Percentiles rank a stretch among this genome's conserved stretches.
Evolutionary conservation across 768 basidiomycete genomes (phyloP).

Genomic region (Suillus subluteus): DNA sequence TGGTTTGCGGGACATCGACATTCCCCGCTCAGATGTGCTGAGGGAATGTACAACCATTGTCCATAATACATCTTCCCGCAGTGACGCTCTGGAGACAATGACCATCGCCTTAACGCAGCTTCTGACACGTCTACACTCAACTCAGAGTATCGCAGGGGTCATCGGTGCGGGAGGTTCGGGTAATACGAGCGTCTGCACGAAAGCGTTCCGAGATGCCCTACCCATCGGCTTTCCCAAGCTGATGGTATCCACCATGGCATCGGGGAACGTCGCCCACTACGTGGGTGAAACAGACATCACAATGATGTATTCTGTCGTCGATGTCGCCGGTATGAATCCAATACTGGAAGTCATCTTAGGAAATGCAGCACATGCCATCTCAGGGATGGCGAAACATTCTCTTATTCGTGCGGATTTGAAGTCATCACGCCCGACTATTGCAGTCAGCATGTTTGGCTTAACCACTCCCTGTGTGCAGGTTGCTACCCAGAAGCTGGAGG

Average conservation of each 20-base stretch:
- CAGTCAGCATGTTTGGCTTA: constrained; percentile 34
- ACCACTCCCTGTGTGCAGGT: constrained; percentile 25
- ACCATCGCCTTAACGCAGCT: constrained; percentile 22
- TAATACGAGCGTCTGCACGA: constrained; percentile 28
- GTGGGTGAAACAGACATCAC: constrained; percentile 36
- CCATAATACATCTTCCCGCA: constrained; percentile 16
- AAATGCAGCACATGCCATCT: constrained; percentile 34
- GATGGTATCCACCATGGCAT: constrained; percentile 36
- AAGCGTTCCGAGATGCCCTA: constrained; percentile 26
- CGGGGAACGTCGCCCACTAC: constrained; percentile 28
- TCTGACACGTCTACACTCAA: constrained; percentile 19
- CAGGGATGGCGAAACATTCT: constrained; percentile 26
- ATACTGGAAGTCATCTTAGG: constrained; percentile 25
- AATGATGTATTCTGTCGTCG: constrained; percentile 37
- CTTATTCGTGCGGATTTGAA: background rate
- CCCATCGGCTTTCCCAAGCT: constrained; percentile 35
- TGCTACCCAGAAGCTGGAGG: constrained; percentile 27
- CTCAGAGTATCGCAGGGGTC: constrained; percentile 23
- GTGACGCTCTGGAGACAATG: constrained; percentile 21
- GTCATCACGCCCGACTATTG: constrained; percentile 16
- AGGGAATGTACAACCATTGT: constrained; percentile 6
- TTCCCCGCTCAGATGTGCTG: constrained; percentile 26
- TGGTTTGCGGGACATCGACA: constrained; percentile 22
- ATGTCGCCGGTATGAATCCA: constrained; percentile 33
- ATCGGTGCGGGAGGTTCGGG: constrained; percentile 29